Evolutionary conservation across 345 rosid species (phyloP).

Genomic region (Ailanthus altissimus): DNA sequence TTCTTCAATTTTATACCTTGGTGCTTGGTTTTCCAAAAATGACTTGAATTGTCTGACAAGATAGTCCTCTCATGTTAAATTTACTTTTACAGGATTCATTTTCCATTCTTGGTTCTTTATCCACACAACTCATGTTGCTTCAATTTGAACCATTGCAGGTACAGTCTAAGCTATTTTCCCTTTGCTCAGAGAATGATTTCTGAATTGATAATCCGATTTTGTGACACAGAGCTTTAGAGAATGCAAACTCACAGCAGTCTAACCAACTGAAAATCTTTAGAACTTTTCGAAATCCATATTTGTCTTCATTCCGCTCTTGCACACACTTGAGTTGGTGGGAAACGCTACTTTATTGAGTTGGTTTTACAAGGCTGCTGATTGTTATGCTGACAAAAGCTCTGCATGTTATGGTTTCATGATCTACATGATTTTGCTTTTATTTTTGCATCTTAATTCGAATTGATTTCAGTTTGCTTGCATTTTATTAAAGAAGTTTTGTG

Average conservation of each 20-base stretch:
- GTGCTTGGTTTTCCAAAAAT: not conserved
- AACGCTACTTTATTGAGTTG: not conserved
- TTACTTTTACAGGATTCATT: not conserved
- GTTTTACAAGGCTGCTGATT: not conserved
- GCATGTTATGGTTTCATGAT: not conserved
- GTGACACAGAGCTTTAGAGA: slow-evolving; percentile 76
- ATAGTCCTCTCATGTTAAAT: not conserved
- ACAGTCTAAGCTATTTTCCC: slow-evolving; percentile 85
- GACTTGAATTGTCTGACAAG: not conserved
- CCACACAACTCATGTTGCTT: not conserved
- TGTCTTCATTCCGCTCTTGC: not conserved
- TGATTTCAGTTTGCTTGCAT: not conserved
- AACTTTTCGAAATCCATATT: not conserved
- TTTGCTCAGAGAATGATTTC: slow-evolving; percentile 86
- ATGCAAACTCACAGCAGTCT: not conserved
- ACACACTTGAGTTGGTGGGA: not conserved
- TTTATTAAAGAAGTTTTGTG: not conserved
- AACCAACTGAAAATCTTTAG: not conserved
- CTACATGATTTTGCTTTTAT: not conserved
- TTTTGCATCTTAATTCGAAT: not conserved
- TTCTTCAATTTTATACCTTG: not conserved
- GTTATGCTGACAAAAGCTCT: not conserved
- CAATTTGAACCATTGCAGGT: slow-evolving; percentile 63
- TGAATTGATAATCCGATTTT: slow-evolving; percentile 68
- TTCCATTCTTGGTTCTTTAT: slow-evolving; percentile 7